These are phyloP conservation scores for Reutealis trisperma DNA, from an alignment of 345 rosid genomes.

Conservation along the genomic window DNA sequence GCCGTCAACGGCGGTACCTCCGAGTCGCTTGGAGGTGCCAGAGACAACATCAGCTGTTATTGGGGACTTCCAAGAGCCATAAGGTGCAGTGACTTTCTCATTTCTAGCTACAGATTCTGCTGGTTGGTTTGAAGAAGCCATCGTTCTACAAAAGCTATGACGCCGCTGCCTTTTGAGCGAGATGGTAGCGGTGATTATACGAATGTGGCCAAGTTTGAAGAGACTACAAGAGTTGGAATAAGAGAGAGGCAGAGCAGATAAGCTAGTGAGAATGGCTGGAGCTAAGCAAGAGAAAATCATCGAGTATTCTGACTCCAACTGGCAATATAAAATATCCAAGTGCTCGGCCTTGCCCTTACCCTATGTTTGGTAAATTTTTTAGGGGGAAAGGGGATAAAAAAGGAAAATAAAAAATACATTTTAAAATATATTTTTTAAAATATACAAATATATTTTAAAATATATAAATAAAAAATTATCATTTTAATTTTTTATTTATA, in stretches of 20 bases:
- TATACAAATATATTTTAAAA: too few relatives aligned
- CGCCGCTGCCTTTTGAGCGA: conserved; percentile 11
- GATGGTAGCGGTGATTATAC: not conserved
- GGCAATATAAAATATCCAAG: not conserved
- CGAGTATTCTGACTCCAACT: not conserved
- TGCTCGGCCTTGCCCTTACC: too few relatives aligned
- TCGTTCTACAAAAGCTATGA: conserved; percentile 11
- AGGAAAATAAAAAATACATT: too few relatives aligned
- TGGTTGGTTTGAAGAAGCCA: conserved; percentile 54
- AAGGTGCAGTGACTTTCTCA: conserved; percentile 59
- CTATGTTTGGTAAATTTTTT: too few relatives aligned
- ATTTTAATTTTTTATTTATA: too few relatives aligned
- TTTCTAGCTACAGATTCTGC: conserved; percentile 7
- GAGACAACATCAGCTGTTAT: conserved; percentile 84
- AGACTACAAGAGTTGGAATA: not conserved
- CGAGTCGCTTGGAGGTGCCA: conserved; percentile 80
- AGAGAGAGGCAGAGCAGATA: conserved; percentile 13
- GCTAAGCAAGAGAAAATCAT: conserved; percentile 35
- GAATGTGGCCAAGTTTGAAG: conserved; percentile 3
- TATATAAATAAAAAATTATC: too few relatives aligned
- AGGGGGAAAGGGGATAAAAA: too few relatives aligned
- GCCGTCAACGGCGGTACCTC: conserved; percentile 68
- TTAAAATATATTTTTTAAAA: too few relatives aligned
- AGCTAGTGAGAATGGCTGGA: conserved; percentile 35
- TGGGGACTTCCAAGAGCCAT: conserved; percentile 95